Conservation (phyloP, 176 grass and related monocot species). For the Urochloa ruziziensis region DNA sequence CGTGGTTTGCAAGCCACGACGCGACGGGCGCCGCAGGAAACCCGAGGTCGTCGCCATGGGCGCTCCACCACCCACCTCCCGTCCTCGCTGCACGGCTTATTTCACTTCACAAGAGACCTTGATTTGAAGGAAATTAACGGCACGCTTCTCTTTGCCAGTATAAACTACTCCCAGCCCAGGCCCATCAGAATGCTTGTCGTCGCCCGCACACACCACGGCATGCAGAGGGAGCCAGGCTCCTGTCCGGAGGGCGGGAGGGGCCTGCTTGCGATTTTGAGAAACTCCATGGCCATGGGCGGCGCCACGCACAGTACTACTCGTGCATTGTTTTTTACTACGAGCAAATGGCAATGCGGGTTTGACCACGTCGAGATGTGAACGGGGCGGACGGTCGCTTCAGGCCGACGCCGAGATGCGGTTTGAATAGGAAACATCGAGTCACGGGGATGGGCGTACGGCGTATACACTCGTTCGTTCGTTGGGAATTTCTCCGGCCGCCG, state of each 20-base stretch:
- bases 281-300: too few relatives aligned
- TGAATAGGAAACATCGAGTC: constrained; percentile 34
- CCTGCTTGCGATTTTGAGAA: too few relatives aligned
- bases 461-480: neutral
- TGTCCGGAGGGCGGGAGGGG: too few relatives aligned
- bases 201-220: too few relatives aligned
- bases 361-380: constrained; percentile 27
- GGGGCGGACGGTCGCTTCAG: constrained; percentile 21
- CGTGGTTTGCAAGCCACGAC: constrained; percentile 30
- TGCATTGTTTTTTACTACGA: neutral
- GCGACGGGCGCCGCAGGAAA: neutral
- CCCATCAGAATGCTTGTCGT: constrained; percentile 25
- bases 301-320: too few relatives aligned
- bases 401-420: constrained; percentile 1
- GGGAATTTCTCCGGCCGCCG: constrained; percentile 17
- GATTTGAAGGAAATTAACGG: neutral
- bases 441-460: neutral
- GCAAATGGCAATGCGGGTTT: neutral
- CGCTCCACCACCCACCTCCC: neutral
- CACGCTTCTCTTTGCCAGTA: neutral
- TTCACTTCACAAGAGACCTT: constrained; percentile 2
- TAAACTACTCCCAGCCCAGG: constrained; percentile 5
- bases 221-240: too few relatives aligned
- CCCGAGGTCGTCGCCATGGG: neutral
- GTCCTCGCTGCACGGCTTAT: constrained; percentile 2